A percentile compares a stretch with the other conserved stretches of the same genome.
These are phyloP conservation scores for Dillenia suffruticosa DNA, from an alignment of 164 flowering plant species.

Conservation along the genomic window DNA sequence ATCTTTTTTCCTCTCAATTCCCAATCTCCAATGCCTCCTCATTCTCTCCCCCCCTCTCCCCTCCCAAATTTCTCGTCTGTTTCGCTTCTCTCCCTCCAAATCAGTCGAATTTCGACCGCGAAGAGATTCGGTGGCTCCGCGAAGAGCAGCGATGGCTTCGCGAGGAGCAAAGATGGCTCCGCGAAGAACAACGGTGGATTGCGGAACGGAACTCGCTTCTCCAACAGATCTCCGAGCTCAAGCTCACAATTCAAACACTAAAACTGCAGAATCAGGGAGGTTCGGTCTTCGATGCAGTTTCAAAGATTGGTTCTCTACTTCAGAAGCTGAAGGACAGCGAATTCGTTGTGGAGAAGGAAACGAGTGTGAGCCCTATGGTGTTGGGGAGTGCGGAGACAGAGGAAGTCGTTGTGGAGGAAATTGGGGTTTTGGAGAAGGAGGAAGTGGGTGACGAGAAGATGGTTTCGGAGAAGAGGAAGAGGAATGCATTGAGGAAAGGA, in stretches of 20 bases:
- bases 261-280: constrained; percentile 24
- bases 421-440: constrained; percentile 25
- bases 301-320: constrained; percentile 23
- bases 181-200: constrained; percentile 87
- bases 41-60: not conserved
- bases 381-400: constrained; percentile 30
- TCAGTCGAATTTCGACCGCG: constrained; percentile 18
- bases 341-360: constrained; percentile 42
- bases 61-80: not conserved
- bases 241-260: constrained; percentile 45
- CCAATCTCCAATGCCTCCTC: not conserved
- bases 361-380: constrained; percentile 30
- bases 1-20: not conserved
- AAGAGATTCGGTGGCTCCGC: constrained; percentile 27
- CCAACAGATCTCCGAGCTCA: constrained; percentile 40
- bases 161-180: constrained; percentile 65
- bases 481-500: constrained; percentile 48
- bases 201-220: constrained; percentile 63
- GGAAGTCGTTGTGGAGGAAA: constrained; percentile 33
- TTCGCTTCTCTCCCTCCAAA: not conserved
- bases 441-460: constrained; percentile 9
- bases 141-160: constrained; percentile 70
- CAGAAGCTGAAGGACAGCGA: constrained; percentile 45
- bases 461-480: constrained; percentile 22
- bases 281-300: constrained; percentile 28